Evolutionary conservation across 164 flowering plant genomes (phyloP), one percentile per base, ranked within the genome.

Genomic region (Cinnamomum micranthum): DNA sequence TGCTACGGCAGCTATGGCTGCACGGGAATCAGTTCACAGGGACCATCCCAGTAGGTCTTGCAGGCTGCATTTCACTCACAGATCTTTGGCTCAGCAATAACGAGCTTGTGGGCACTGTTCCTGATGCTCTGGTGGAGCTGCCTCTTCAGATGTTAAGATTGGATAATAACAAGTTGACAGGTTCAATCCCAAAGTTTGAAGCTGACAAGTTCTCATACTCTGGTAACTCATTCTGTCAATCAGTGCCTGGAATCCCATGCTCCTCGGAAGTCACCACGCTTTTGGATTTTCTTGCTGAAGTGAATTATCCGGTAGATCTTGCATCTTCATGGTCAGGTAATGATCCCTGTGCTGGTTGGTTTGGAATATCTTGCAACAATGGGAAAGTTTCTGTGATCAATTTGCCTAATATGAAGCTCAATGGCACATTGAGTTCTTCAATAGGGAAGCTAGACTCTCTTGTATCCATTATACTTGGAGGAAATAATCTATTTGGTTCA

Each of bases 391-490:
- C 87, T 27, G 75, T 80, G 17, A 78, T 93, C 12, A 91, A 82
- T 80, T 71, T 93, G 81, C 92, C 86, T 23, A 76, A 76, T 33
- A 74, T 5, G 13, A 72, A 81, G 41, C 90, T 93, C 52, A 93
- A 73, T 77, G 96, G 97, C 50, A 87, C 86, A 28, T 82, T 93
- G 17, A 90, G 92, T 77, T 87, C 96, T 78, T 87, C 93, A 22
- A 50, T 93, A 65, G 90, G 78, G 2, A 82, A 78, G 60, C 81
- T 93, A 68, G 79, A 79, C 72, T 89, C 96, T 52, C 71, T 91
- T 25, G n/a, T 68, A n/a, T 82, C 80, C 19, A 77, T 93, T 71
- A 79, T 79, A 72, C 83, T 93, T 14, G 77, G 72, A 22, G 83
- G 74, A 33, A 93, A 91, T 80, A 77, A 80, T 70, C 71, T 91